These are phyloP conservation scores for Gamsiella multidivaricata DNA, from an alignment of 192 early-diverging fungal genomes.

Conservation along the genomic window DNA sequence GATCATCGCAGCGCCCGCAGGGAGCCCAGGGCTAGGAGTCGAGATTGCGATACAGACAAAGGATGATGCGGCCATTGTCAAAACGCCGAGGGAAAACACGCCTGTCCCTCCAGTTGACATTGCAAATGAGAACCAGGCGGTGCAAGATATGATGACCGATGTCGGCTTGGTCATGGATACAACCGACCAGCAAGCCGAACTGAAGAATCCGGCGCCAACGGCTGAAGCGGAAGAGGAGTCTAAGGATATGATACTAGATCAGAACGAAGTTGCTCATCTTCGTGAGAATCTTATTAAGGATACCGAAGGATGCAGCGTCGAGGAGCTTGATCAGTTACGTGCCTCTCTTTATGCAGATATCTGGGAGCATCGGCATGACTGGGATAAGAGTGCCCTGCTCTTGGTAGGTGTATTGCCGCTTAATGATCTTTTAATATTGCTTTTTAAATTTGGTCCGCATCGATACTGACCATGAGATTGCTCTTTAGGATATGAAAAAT, in stretches of 20 bases:
- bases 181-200: background rate
- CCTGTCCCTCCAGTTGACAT: background rate
- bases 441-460: slow-evolving; percentile 1
- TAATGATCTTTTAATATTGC: background rate
- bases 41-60: background rate
- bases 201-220: background rate
- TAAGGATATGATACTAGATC: slow-evolving; percentile 10
- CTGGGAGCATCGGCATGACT: slow-evolving; percentile 39
- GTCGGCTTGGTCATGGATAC: background rate
- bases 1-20: background rate
- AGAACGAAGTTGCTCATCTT: background rate
- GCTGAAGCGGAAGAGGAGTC: slow-evolving; percentile 14
- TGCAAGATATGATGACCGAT: background rate
- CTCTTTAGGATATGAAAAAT: slow-evolving; percentile 31
- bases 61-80: too few relatives aligned
- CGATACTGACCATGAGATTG: too few relatives aligned
- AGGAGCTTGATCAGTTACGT: slow-evolving; percentile 45
- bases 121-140: background rate
- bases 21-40: background rate
- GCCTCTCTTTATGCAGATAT: slow-evolving; percentile 37
- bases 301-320: slow-evolving; percentile 26
- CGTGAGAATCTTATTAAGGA: slow-evolving; percentile 13
- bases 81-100: background rate
- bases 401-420: slow-evolving; percentile 11
- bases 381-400: slow-evolving; percentile 29